Conservation (phyloP, 176 grass and related monocot genomes). For the Carex myosuroides region DNA sequence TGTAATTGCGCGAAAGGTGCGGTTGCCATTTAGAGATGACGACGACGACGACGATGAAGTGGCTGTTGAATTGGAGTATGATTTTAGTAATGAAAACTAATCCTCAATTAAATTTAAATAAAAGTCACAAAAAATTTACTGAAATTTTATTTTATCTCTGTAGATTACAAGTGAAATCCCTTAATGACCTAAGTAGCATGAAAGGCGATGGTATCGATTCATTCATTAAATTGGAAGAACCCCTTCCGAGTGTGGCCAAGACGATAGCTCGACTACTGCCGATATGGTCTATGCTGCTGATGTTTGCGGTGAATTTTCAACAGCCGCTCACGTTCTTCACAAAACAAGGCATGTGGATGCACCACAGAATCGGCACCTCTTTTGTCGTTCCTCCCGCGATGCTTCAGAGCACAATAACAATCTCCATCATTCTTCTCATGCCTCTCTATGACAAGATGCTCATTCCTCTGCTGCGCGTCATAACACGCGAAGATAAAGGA, state of each 20-base stretch:
- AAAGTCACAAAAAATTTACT: not conserved
- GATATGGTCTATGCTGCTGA: conserved; percentile 63
- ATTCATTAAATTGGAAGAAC: conserved; percentile 17
- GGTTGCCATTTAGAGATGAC: conserved; percentile 23
- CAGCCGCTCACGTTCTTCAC: conserved; percentile 91
- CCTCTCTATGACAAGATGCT: conserved; percentile 70
- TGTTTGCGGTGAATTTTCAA: conserved; percentile 93
- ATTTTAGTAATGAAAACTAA: not conserved
- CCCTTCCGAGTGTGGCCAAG: conserved; percentile 32
- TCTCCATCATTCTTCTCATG: conserved; percentile 83
- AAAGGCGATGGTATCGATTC: not conserved
- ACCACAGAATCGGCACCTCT: conserved; percentile 35
- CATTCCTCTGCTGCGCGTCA: conserved; percentile 28
- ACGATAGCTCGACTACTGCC: conserved; percentile 54
- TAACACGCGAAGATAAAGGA: conserved; percentile 41
- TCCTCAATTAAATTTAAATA: not conserved
- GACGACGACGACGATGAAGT: conserved; percentile 22
- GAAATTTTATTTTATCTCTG: not conserved
- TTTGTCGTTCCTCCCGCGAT: conserved; percentile 78
- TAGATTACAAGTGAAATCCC: conserved; percentile 59
- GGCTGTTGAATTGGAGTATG: conserved; percentile 55
- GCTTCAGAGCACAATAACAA: conserved; percentile 80
- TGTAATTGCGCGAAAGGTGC: conserved; percentile 13
- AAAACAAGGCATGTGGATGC: conserved; percentile 82
- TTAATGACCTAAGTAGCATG: conserved; percentile 12